Conservation (phyloP, 2,329 filamentous ascomycete species). For the Epichloe sp. region DNA sequence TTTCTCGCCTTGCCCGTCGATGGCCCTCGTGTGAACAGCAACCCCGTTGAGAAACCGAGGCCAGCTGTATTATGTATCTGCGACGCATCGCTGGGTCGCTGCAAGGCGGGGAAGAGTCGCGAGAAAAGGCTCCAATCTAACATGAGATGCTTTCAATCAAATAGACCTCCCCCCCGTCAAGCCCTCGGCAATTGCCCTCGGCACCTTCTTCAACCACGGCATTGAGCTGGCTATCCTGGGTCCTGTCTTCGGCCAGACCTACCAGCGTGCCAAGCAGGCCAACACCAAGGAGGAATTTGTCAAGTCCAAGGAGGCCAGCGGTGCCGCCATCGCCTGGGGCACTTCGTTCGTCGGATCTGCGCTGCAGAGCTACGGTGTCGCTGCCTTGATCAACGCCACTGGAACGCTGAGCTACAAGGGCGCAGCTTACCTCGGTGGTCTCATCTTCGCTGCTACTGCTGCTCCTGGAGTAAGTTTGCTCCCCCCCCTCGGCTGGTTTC, state of each 20-base stretch:
- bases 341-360: conserved; percentile 81
- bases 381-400: conserved; percentile 84
- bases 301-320: conserved; percentile 81
- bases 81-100: not conserved
- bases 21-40: too few species aligned
- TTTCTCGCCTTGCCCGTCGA: too few species aligned
- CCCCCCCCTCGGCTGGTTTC: not conserved
- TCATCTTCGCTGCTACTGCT: conserved; percentile 86
- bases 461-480: conserved; percentile 59
- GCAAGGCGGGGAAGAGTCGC: not conserved
- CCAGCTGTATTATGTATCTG: too few species aligned
- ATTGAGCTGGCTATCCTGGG: conserved; percentile 76
- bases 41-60: too few species aligned
- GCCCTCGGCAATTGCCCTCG: conserved; percentile 93
- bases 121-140: not conserved
- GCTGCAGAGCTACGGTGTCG: conserved; percentile 80
- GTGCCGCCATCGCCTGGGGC: conserved; percentile 79
- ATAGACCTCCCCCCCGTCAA: conserved; percentile 62
- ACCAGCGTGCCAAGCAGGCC: conserved; percentile 79
- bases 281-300: conserved; percentile 96
- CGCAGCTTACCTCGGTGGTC: conserved; percentile 77
- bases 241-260: conserved; percentile 87
- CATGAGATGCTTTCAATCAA: not conserved
- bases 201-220: conserved; percentile 90
- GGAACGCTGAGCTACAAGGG: conserved; percentile 95